Evolutionary conservation across 768 basidiomycete genomes (phyloP).

Genomic region (Cystofilobasidium bisporidii): DNA sequence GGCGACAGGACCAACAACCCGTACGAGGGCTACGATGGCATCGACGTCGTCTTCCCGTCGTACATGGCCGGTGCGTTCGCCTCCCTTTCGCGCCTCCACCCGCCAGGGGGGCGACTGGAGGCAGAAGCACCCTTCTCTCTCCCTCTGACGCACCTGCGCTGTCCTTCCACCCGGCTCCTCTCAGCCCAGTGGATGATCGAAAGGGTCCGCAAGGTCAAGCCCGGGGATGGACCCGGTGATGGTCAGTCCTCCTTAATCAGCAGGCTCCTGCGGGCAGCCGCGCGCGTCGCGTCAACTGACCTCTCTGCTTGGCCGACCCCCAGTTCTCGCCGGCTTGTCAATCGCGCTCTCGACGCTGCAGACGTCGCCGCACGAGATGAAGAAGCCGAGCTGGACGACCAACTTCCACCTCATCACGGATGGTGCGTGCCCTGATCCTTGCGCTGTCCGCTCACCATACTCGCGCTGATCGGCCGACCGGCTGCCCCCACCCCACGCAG

Average conservation of each 20-base stretch:
- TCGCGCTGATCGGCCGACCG: neutral
- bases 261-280: too few species aligned
- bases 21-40: slow-evolving; percentile 31
- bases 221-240: slow-evolving; percentile 37
- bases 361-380: slow-evolving; percentile 34
- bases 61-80: neutral
- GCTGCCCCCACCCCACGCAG: slow-evolving; percentile 17
- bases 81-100: neutral
- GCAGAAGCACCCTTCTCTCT: too few species aligned
- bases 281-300: neutral
- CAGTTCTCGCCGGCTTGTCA: slow-evolving; percentile 75
- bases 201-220: slow-evolving; percentile 35
- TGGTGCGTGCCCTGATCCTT: slow-evolving; percentile 58
- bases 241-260: slow-evolving; percentile 33
- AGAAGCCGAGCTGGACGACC: slow-evolving; percentile 73
- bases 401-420: slow-evolving; percentile 79
- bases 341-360: slow-evolving; percentile 67
- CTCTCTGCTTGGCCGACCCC: neutral
- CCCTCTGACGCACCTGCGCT: slow-evolving; percentile 28
- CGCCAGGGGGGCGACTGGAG: too few species aligned
- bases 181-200: slow-evolving; percentile 38
- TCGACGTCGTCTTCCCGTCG: slow-evolving; percentile 30
- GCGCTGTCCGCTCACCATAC: neutral
- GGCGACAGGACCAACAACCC: slow-evolving; percentile 45
- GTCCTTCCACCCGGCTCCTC: slow-evolving; percentile 35